Base-by-base conservation (phyloP, 2,329 filamentous ascomycete species). In the Cladophialophora carrionii region DNA sequence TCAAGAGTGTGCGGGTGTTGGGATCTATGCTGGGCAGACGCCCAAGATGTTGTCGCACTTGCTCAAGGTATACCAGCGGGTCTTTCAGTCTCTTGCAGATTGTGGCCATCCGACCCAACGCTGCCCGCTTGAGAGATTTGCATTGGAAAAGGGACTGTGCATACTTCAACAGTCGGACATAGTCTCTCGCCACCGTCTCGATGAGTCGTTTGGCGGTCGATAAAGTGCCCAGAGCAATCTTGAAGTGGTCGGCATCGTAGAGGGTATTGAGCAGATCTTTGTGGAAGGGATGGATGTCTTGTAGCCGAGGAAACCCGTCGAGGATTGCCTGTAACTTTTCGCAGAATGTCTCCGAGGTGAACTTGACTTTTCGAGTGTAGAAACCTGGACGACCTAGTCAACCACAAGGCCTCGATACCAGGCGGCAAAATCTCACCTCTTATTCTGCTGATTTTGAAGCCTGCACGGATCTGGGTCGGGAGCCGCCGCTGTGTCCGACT, bases 11-110 rank as follows among this genome's bases (percentile, higher is more conserved):
- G 73, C 95, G 86, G 46, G 95, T 99, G 77, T 96, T 99, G 64
- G 95, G 95, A 77, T 99, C 96, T 77, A 99, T 99, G n/a, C 93
- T 88, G 4, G 95, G 96, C 71, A 99, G 87, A 89, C 95, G 93
- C 68, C 94, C 95, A 76, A 99, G 83, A 82, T 99, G 96, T 83
- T 98, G 94, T 72, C 95, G 89, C 70, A 96, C 92, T 80, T 98
- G 93, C 80, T 99, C 95, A 66, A 99, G 87, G 78, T 98, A 99
- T 70, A 96, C 84, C 57, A 99, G 86, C 62, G 95, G 92, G 73
- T 99, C 95, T 81, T 96, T 97, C 68, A 99, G 83, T 70, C 93
- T 88, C 83, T 92, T 95, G 81, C 92, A 92, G 74, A 99, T 92
- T 20, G 95, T 99, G 70, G 94, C 95, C 95, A 99, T 98, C 76